Percentiles rank a stretch among this genome's conserved stretches.
These are phyloP conservation scores for Rickenella mellea DNA, from an alignment of 768 basidiomycete species.

Conservation along the genomic window DNA sequence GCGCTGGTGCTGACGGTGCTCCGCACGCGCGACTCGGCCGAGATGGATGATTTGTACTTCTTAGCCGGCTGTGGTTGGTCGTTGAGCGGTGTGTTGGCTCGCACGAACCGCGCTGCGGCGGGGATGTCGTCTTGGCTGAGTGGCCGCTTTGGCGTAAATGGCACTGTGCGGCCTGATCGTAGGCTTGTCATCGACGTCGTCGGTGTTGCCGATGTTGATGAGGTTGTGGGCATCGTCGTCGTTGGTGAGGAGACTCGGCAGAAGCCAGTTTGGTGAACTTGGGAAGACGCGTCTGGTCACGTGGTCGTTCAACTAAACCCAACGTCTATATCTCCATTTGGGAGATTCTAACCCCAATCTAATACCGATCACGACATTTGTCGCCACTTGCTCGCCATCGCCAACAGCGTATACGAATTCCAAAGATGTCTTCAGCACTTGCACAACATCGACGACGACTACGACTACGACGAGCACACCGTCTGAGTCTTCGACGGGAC, in stretches of 20 bases:
- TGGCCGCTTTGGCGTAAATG: conserved; percentile 46
- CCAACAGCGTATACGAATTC: not conserved
- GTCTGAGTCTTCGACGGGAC: conserved; percentile 18
- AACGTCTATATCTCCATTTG: not conserved
- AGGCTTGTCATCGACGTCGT: not conserved
- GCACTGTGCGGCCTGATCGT: conserved; percentile 25
- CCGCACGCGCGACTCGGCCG: conserved; percentile 10
- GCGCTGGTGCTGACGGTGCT: conserved; percentile 11
- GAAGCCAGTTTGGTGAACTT: not conserved
- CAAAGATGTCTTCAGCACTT: too few relatives aligned
- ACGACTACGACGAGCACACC: too few relatives aligned
- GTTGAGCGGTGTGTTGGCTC: conserved; percentile 20
- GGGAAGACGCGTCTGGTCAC: not conserved
- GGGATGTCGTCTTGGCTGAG: not conserved
- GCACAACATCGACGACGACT: too few relatives aligned
- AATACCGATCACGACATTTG: not conserved
- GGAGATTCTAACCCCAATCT: not conserved
- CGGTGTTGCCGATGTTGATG: too few relatives aligned
- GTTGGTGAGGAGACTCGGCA: not conserved
- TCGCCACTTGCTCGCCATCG: not conserved
- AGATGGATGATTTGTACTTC: conserved; percentile 10
- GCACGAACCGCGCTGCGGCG: conserved; percentile 25
- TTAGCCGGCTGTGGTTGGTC: conserved; percentile 14
- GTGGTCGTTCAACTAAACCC: not conserved
- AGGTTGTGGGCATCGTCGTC: not conserved